A percentile compares a stretch with the other conserved stretches of the same genome.
These are phyloP conservation scores for Botrytis galanthina DNA, from an alignment of 2,329 filamentous ascomycete species.

Conservation along the genomic window DNA sequence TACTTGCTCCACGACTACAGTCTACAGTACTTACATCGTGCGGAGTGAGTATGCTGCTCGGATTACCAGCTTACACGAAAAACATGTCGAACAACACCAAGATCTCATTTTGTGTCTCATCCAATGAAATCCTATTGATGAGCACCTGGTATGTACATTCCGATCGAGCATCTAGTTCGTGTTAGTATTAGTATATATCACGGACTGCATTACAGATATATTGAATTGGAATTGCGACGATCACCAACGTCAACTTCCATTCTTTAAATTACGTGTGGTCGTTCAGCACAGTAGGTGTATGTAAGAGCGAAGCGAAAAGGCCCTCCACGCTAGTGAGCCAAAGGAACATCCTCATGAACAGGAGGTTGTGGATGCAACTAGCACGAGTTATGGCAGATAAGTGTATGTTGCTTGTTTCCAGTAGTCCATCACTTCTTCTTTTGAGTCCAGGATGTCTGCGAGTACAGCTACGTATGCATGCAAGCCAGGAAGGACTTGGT, in stretches of 20 bases:
- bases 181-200: not conserved
- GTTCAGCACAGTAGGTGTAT: not conserved
- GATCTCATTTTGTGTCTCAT: not conserved
- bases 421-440: not conserved
- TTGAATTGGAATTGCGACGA: not conserved
- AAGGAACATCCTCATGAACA: not conserved
- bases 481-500: not conserved
- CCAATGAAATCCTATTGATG: not conserved
- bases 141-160: not conserved
- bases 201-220: not conserved
- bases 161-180: not conserved
- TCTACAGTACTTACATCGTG: not conserved
- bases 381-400: not conserved
- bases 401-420: not conserved
- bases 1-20: not conserved
- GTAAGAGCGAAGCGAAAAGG: not conserved
- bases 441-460: not conserved
- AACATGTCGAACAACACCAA: not conserved
- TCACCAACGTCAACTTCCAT: not conserved
- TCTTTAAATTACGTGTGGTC: not conserved
- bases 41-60: not conserved
- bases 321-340: not conserved
- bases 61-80: not conserved
- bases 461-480: slow-evolving; percentile 1
- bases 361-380: not conserved